Percentiles rank a stretch among this genome's conserved stretches.
Conservation (phyloP, 2,329 filamentous ascomycete species). For the Ilyonectria destructans region DNA sequence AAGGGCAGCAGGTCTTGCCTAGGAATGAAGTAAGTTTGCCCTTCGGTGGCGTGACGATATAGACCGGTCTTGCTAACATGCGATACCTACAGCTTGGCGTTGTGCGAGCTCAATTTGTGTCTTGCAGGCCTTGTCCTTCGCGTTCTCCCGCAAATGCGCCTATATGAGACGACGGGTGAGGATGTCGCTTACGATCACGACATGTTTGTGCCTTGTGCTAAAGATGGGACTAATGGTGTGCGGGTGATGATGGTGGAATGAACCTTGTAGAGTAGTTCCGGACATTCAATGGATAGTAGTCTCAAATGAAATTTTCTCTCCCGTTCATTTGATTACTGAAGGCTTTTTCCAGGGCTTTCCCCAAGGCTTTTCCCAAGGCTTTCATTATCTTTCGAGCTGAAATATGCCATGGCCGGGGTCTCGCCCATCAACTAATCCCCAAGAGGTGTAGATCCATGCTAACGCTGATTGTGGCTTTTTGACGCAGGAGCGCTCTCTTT, state of each 20-base stretch:
- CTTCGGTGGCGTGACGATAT: not conserved
- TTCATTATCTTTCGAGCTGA: too few relatives aligned
- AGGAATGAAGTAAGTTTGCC: slow-evolving; percentile 10
- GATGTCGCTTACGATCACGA: slow-evolving; percentile 22
- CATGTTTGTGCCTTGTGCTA: slow-evolving; percentile 22
- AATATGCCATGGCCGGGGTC: too few relatives aligned
- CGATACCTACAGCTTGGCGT: not conserved
- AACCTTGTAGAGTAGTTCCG: too few relatives aligned
- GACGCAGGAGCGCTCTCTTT: not conserved
- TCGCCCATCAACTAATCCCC: too few relatives aligned
- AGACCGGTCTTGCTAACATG: not conserved
- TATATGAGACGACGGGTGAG: slow-evolving; percentile 2
- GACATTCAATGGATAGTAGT: too few relatives aligned
- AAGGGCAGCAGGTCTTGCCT: slow-evolving; percentile 21
- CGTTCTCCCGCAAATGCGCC: slow-evolving; percentile 7
- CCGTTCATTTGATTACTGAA: too few relatives aligned
- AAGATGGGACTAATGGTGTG: slow-evolving; percentile 16
- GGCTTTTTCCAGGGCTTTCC: too few relatives aligned
- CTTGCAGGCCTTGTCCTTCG: slow-evolving; percentile 14
- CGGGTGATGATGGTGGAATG: slow-evolving; percentile 2
- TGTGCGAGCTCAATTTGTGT: slow-evolving; percentile 19
- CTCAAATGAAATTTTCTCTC: too few relatives aligned
- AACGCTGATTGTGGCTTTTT: not conserved
- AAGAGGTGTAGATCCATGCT: too few relatives aligned
- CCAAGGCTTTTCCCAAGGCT: too few relatives aligned